phyloP scores from a whole-genome alignment of 371 early-diverging fungal species.

The Dichotomocladium elegans region DNA sequence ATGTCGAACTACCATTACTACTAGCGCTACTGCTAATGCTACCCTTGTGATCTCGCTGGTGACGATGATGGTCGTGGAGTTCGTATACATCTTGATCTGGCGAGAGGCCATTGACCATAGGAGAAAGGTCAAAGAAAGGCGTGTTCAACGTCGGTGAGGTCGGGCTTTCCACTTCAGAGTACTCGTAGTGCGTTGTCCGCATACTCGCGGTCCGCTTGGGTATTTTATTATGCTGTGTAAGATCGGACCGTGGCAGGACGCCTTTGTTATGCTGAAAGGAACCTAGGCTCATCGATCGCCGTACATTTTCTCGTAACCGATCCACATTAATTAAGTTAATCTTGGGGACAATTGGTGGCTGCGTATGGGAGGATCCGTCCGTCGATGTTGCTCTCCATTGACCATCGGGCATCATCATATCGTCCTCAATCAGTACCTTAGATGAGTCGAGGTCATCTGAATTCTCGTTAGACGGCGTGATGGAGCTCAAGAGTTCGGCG shows the following conservation, averaged over 20 bases:
- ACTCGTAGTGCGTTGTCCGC: slow-evolving; percentile 16
- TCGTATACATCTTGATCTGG: slow-evolving; percentile 10
- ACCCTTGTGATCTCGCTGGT: too few relatives aligned
- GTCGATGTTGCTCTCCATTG: not conserved
- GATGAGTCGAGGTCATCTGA: not conserved
- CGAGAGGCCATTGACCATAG: slow-evolving; percentile 1
- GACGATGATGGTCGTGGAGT: not conserved
- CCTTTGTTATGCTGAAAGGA: not conserved
- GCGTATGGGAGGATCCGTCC: not conserved
- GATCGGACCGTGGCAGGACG: slow-evolving; percentile 2
- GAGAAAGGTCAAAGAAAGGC: slow-evolving; percentile 12
- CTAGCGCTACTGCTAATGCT: slow-evolving; percentile 5
- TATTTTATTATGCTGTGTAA: slow-evolving; percentile 31
- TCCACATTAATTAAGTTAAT: slow-evolving; percentile 6
- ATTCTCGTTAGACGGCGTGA: not conserved
- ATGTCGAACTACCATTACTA: slow-evolving; percentile 2
- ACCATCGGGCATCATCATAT: not conserved
- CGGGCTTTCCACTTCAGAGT: slow-evolving; percentile 30
- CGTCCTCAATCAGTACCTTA: slow-evolving; percentile 1
- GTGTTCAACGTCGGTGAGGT: slow-evolving; percentile 30
- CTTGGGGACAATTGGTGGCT: not conserved
- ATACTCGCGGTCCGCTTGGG: slow-evolving; percentile 36
- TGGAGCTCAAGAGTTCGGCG: slow-evolving; percentile 12
- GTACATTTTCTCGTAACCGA: slow-evolving; percentile 19
- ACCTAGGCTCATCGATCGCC: slow-evolving; percentile 23